Evolutionary conservation across 305 asterid genomes (phyloP), one percentile per base, ranked within the genome.

Genomic region (Fraxinus sp.): DNA sequence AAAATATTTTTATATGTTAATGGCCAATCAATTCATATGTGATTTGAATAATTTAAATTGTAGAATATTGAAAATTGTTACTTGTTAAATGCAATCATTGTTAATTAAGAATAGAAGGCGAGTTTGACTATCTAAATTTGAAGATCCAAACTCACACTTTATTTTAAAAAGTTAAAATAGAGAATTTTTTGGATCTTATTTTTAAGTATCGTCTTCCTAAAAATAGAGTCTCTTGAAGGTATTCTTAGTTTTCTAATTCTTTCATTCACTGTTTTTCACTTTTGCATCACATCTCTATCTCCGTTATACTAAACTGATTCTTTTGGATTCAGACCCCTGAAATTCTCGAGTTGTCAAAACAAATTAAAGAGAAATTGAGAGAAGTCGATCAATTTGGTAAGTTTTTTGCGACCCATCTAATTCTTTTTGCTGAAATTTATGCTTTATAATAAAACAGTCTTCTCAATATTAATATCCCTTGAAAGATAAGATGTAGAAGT

Each of bases 371-470:
- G 87, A 94, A 94, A 87, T 78, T 91, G 90, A 89, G 89, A 87
- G 98, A 91, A 86, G 95, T 84, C 14, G 94, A 94, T 86, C 89
- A 86, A 82, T 77, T 82, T 79, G 97, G 98, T 91, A 88, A 84
- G 88, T 81, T 44, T 59, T 76, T 39, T 49, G 16, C 28, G 22
- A 44, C 55, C 11, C 36, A 68, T 39, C 64, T n/a, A 1, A 7
- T 7, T 36, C 52, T 22, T 70, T 33, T 22, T 73, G 70, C 46
- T 72, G 32, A 20, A 35, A 16, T 57, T 39, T 75, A 39, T 44
- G n/a, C 55, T 80, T 59, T 44, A 24, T 68, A 16, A 32, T 72
- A 20, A 37, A 41, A 26, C 10, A 10, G 5, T 16, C 44, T 33
- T 71, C 76, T 30, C 39, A 71, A 32, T 71, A 32, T 7, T 71